Evolutionary conservation across 2,329 filamentous ascomycete genomes (phyloP).

Genomic region (Penicillium sp.): DNA sequence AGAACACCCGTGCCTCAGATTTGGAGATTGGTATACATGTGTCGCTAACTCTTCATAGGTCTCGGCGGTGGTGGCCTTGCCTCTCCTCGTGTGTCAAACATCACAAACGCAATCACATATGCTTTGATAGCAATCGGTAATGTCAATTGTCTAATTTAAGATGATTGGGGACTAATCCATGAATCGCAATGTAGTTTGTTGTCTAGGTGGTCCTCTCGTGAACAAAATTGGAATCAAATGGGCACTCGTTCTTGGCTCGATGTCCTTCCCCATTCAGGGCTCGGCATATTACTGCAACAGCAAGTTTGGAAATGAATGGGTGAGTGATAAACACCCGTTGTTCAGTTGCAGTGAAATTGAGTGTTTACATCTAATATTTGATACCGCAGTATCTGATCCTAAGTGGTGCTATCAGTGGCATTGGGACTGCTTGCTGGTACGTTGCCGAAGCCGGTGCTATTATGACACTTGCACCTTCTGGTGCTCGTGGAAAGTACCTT

Average conservation of each 20-base stretch:
- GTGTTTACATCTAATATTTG: neutral
- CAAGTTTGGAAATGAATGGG: constrained; percentile 53
- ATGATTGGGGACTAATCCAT: neutral
- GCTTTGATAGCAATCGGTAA: constrained; percentile 33
- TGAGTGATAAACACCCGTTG: constrained; percentile 24
- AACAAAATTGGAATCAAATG: constrained; percentile 53
- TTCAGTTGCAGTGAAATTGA: too few species aligned
- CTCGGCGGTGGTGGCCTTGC: constrained; percentile 50
- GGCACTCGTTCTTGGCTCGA: constrained; percentile 46
- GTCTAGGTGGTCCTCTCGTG: constrained; percentile 48
- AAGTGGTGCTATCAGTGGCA: constrained; percentile 40
- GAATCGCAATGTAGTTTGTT: constrained; percentile 34
- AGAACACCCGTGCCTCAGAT: neutral
- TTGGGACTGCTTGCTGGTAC: constrained; percentile 52
- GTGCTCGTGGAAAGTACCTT: constrained; percentile 51
- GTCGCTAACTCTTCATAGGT: constrained; percentile 21
- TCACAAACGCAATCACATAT: constrained; percentile 37
- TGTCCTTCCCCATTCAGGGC: constrained; percentile 49
- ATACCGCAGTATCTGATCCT: constrained; percentile 43
- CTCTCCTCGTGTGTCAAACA: constrained; percentile 48
- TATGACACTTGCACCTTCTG: constrained; percentile 51
- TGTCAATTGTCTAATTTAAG: neutral
- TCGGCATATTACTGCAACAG: constrained; percentile 54
- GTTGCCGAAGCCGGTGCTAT: constrained; percentile 53
- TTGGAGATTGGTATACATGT: neutral